Conservation (phyloP, 208 protist species). For the Novymonas esmeraldas region DNA sequence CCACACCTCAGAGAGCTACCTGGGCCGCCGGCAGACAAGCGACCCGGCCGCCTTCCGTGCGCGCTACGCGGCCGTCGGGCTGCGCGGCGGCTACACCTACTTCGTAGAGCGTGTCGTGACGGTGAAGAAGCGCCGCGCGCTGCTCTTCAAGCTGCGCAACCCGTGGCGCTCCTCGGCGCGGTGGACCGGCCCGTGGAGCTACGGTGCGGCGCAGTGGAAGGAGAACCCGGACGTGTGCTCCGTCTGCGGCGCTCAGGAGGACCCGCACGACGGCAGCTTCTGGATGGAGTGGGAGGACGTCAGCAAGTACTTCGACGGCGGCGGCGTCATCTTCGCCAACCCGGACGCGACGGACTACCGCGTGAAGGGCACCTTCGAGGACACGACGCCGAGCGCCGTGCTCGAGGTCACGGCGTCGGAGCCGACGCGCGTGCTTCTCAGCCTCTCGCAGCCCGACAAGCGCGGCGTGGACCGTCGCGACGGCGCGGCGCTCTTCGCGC, state of each 20-base stretch:
- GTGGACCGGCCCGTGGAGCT: slow-evolving; percentile 38
- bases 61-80: slow-evolving; percentile 24
- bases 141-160: slow-evolving; percentile 59
- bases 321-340: slow-evolving; percentile 42
- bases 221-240: slow-evolving; percentile 25
- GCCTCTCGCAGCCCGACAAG: slow-evolving; percentile 75
- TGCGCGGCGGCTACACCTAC: slow-evolving; percentile 51
- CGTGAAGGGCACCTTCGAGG: slow-evolving; percentile 56
- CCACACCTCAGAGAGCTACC: slow-evolving; percentile 35
- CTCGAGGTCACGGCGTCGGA: slow-evolving; percentile 49
- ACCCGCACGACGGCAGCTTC: slow-evolving; percentile 34
- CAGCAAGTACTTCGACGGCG: slow-evolving; percentile 69
- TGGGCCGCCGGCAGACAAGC: slow-evolving; percentile 13
- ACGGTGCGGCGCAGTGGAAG: slow-evolving; percentile 20
- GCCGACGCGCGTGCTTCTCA: slow-evolving; percentile 40
- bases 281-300: slow-evolving; percentile 61
- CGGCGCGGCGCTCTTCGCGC: slow-evolving; percentile 35
- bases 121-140: slow-evolving; percentile 7
- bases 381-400: slow-evolving; percentile 43
- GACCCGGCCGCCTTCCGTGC: slow-evolving; percentile 24
- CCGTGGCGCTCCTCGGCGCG: slow-evolving; percentile 18
- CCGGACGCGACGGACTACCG: slow-evolving; percentile 46
- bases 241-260: slow-evolving; percentile 8
- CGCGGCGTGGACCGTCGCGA: slow-evolving; percentile 38
- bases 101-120: slow-evolving; percentile 31